These are phyloP conservation scores for Pelargonium myrrhifolium DNA, from an alignment of 441 rosid genomes.

Conservation along the genomic window DNA sequence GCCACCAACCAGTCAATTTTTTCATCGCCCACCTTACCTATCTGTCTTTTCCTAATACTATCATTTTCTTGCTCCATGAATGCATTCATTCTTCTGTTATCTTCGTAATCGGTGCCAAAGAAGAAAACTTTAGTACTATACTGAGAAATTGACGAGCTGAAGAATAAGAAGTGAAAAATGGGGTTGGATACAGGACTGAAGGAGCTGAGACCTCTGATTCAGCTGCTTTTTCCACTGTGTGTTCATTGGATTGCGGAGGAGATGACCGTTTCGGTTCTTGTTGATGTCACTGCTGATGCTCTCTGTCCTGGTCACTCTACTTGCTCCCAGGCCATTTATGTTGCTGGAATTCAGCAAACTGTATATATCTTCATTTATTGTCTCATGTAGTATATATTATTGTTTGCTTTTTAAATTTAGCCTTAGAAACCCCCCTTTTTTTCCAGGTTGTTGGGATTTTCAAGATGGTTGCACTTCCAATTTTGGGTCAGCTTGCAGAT, in stretches of 20 bases:
- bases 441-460: conserved; percentile 1
- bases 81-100: background rate
- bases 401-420: background rate
- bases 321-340: conserved; percentile 45
- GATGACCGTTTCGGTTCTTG: conserved; percentile 60
- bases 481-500: conserved; percentile 4
- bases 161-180: conserved; percentile 1
- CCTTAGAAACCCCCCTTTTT: too few relatives aligned
- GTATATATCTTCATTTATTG: too few relatives aligned
- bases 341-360: conserved; percentile 50
- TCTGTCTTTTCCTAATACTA: too few relatives aligned
- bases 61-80: background rate
- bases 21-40: background rate
- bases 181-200: background rate
- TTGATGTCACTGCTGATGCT: conserved; percentile 43
- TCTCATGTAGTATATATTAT: too few relatives aligned
- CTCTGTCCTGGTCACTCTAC: conserved; percentile 45
- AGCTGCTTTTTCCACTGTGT: conserved; percentile 40
- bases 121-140: background rate
- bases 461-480: background rate
- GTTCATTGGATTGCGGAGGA: conserved; percentile 50
- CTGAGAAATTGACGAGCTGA: background rate
- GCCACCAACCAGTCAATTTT: conserved; percentile 6
- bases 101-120: background rate
- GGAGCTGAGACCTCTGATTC: conserved; percentile 40